Percentiles rank a stretch among this genome's conserved stretches.
These are phyloP conservation scores for Persicaria maculosa DNA, from an alignment of 148 eudicot species.

Conservation along the genomic window DNA sequence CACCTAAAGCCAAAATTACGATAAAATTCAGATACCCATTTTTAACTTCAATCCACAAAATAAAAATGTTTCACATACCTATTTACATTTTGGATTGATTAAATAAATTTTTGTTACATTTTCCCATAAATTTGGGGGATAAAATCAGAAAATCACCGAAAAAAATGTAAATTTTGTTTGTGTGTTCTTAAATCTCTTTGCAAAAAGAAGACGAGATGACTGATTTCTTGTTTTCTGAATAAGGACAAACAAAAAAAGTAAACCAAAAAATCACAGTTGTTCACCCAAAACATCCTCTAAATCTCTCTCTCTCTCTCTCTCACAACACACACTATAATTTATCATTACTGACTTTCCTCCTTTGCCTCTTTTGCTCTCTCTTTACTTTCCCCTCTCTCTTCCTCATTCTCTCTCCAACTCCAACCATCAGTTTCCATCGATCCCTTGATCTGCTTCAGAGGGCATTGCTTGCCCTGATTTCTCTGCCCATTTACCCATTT, in stretches of 20 bases:
- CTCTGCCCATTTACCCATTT: neutral
- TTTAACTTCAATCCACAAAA: no score
- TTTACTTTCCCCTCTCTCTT: slow-evolving; percentile 7
- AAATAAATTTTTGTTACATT: no score
- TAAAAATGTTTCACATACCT: no score
- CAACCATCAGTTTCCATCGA: slow-evolving; percentile 7
- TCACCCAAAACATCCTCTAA: neutral
- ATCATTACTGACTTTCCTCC: neutral
- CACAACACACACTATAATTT: neutral
- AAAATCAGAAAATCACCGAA: neutral
- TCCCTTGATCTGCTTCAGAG: slow-evolving; percentile 10
- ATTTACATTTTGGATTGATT: no score
- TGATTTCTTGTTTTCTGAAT: neutral
- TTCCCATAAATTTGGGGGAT: neutral
- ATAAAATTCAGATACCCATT: no score
- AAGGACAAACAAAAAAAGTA: neutral
- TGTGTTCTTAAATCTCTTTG: neutral
- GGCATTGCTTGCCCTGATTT: neutral
- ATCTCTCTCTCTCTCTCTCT: neutral
- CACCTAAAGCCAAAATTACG: no score
- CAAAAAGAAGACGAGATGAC: neutral
- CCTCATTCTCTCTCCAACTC: slow-evolving; percentile 11
- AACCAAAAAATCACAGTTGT: neutral
- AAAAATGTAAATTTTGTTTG: neutral
- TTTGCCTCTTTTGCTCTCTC: neutral